Evolutionary conservation across 2,329 filamentous ascomycete genomes (phyloP).

Genomic region (Colletotrichum horii): DNA sequence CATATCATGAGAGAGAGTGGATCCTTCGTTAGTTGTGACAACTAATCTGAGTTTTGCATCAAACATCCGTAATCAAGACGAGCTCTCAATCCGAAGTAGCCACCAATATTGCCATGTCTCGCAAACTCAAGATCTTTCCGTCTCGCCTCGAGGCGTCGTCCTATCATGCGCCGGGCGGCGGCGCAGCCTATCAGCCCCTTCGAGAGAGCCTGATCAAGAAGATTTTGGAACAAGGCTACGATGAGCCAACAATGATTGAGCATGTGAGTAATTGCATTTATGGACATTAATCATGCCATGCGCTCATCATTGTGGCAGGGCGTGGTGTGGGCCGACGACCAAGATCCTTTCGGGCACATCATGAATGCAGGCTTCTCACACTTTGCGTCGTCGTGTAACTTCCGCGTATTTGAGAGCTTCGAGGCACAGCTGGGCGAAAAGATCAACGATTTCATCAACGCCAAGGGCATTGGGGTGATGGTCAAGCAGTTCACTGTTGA

Average conservation of each 20-base stretch:
- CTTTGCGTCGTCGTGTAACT: not conserved
- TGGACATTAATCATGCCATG: rapidly evolving
- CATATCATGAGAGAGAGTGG: not conserved
- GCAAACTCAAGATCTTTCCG: not conserved
- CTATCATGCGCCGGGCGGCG: not conserved
- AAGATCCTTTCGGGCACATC: not conserved
- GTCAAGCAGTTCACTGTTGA: not conserved
- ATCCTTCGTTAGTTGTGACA: not conserved
- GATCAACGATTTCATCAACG: not conserved
- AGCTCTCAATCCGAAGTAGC: not conserved
- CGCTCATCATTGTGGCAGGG: not conserved
- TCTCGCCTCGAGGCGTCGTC: not conserved
- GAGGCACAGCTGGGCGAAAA: not conserved
- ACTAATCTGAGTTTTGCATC: not conserved
- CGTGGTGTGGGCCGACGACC: not conserved
- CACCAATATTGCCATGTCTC: not conserved
- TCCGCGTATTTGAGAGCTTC: not conserved
- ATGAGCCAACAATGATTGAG: not conserved
- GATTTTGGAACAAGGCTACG: not conserved
- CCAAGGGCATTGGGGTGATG: not conserved
- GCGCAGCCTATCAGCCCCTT: not conserved
- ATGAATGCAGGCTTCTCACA: not conserved
- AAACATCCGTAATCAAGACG: not conserved
- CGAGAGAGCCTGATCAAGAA: not conserved
- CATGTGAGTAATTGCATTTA: not conserved